Base-by-base conservation (phyloP, 1,139 yeast genomes). In the Chernovozyma sophiae-reginae region DNA sequence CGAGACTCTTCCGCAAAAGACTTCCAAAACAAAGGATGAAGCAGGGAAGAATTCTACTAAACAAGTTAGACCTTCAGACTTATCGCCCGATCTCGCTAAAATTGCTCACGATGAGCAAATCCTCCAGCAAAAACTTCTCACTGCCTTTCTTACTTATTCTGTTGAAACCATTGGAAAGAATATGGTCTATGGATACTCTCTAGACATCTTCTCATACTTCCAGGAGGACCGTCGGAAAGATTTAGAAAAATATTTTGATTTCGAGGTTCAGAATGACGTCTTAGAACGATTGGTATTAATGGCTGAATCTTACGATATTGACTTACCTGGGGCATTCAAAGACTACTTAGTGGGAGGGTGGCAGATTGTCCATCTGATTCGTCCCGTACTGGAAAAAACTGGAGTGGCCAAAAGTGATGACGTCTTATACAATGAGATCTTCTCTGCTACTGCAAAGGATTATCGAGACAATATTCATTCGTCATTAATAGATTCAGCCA, bases 241-340 rank as follows among this genome's bases (percentile, higher is more conserved):
- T 19, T 32, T 42, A 5, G 45, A 44, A 7, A 38, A 43, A 8
- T 40, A 43, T 17, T 38, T 43, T 32, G 52, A 48, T n/a, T 45
- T 32, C 40, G 38, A 38, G 19, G 41, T 52, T n/a, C 49, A 46
- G 3, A 37, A 47, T 13, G 46, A 51, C 0, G 56, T 60, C 2
- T 42, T 68, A 18, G 69, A 68, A 26, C 63, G 89, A 37, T 51
- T 77, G n/a, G 59, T 65, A 26, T 77, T 75, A 42, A 62, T 85
- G 45, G 68, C 81, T 1, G 51, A 65, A 31, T 77, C 89, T 13
- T 74, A 68, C 57, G 97, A 89, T 55, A 52, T 87, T 36, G 77
- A 81, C 37, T 58, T 80, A 25, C 56, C 59, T 10, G 53, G 52
- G 1, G 56, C 58, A 25, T 73, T 85, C 41, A 47, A 52, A 4